Base-by-base conservation (phyloP, 2,329 filamentous ascomycete genomes). In the Coccinonectria pachysandricola region DNA sequence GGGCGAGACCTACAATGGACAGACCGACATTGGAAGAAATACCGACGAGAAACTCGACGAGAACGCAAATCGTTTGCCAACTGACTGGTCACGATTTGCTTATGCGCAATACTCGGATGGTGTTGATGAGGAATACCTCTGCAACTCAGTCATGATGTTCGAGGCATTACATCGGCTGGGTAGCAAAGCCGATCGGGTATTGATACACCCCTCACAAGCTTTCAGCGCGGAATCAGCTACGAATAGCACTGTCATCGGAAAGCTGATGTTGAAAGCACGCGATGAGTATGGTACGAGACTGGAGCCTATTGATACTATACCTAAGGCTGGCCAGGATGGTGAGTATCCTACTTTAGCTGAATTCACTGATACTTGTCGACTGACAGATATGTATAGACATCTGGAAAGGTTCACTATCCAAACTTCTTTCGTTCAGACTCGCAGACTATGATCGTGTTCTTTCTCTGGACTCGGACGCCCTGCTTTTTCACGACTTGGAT, bases 371-470 rank as follows among this genome's bases (percentile, higher is more conserved):
- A 23, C 15, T 8, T 12, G 21, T 12, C 10, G n/a, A 17, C 12
- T 13, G n/a, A 25, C 16, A 9, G 3, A 25, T 18, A 11, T 25
- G 23, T 15, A 18, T 18, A 15, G 23, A 25, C 8, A 72, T 71
- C 2, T 79, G 74, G 75, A 68, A 72, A 30, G 65, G 70, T 18
- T 74, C 69, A 3, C 74, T 73, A 40, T 77, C 75, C 12, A 83
- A 84, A 46, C 64, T 81, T 17, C 62, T 79, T 12, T 73, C 75
- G 3, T 83, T 81, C 46, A 75, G 75, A 32, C 71, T 79, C 27
- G 71, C 68, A 1, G 61, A 75, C 29, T 82, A 80, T 19, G 30
- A 33, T 0, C 46, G 52, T 0, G 58, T 65, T 2, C 37, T 59
- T 6, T 71, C 75, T 23, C 48, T 64, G 1, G 62, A 83, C 47